phyloP scores from a whole-genome alignment of 768 basidiomycete genomes.

The Pseudohyphozyma bogoriensis region DNA sequence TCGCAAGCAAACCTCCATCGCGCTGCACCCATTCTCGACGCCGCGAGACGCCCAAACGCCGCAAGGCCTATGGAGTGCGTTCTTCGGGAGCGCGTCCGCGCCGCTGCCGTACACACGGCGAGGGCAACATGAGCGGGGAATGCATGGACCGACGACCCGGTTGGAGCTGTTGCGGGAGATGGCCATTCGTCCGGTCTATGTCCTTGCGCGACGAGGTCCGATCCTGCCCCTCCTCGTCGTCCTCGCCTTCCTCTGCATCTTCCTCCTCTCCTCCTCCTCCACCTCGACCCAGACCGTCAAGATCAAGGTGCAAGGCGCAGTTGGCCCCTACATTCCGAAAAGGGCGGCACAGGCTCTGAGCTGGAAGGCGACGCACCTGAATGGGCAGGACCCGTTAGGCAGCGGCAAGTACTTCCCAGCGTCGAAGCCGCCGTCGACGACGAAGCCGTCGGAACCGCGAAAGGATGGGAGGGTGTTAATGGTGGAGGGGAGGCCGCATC shows the following conservation, averaged over 20 bases:
- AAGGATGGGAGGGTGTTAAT: conserved; percentile 25
- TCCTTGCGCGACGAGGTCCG: conserved; percentile 25
- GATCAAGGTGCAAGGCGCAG: conserved; percentile 17
- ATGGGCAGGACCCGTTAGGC: not conserved
- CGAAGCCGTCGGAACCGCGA: not conserved
- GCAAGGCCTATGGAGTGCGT: too few relatives aligned
- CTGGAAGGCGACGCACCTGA: conserved; percentile 8
- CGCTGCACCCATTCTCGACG: too few relatives aligned
- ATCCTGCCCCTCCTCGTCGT: conserved; percentile 19
- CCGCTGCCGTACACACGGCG: too few relatives aligned
- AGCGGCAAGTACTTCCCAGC: not conserved
- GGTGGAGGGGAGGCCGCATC: conserved; percentile 34
- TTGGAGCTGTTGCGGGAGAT: conserved; percentile 14
- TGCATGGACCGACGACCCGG: too few relatives aligned
- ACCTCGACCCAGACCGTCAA: conserved; percentile 12
- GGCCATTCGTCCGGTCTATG: conserved; percentile 24
- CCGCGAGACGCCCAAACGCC: too few relatives aligned
- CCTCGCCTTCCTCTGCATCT: conserved; percentile 17
- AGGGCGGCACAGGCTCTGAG: conserved; percentile 25
- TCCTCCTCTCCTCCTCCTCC: conserved; percentile 23
- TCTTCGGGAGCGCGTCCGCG: too few relatives aligned
- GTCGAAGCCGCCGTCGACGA: not conserved
- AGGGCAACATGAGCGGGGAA: too few relatives aligned
- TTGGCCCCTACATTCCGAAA: conserved; percentile 25
- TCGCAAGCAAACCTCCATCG: too few relatives aligned